Base-by-base conservation (phyloP, 768 basidiomycete species). In the Dendrothele bispora region DNA sequence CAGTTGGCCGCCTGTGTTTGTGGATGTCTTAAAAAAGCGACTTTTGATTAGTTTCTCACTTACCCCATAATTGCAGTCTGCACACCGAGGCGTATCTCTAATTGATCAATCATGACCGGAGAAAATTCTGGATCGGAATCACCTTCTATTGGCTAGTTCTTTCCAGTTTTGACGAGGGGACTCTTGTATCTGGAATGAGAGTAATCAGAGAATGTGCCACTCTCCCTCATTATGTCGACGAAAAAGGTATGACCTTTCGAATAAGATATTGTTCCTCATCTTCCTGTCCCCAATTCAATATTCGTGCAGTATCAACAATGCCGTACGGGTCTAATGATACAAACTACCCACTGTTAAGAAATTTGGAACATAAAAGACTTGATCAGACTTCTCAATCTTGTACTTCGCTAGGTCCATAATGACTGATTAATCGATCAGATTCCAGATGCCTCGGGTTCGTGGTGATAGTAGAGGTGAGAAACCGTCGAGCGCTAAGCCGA, bases 91-190 rank as follows among this genome's bases (percentile, higher is more conserved):
- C 26, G 32, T 39, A n/a, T 17, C 18, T 35, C 22, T 34, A 8
- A 36, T 28, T 39, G 35, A 43, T 38, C 22, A 46, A 32, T 15
- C 36, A 29, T 42, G 20, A 18, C 44, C 22, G n/a, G 25, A 30
- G 26, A 39, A 40, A 18, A 50, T 38, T 37, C 20, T 24, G 32
- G 25, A 59, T 54, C 50, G 53, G 44, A 68, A 80, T 55, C 59
- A 83, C 82, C 91, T 75, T 48, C 90, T 76, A 54, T 87, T 87
- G 4, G 77, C 70, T 10, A 91, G 71, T 11, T 74, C 78, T 62
- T 85, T 93, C 92, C 92, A 95, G 61, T 80, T 87, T 22, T 80
- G 83, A 56, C 80, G 82, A n/a, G 91, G 86, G 2, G 84, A 79
- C 55, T 88, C 88, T 32, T 67, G 60, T 51, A 95, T 90, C 93